Percentiles rank a stretch among this genome's conserved stretches.
Conservation (phyloP, 345 rosid species). For the Abelmoschus esculentus region DNA sequence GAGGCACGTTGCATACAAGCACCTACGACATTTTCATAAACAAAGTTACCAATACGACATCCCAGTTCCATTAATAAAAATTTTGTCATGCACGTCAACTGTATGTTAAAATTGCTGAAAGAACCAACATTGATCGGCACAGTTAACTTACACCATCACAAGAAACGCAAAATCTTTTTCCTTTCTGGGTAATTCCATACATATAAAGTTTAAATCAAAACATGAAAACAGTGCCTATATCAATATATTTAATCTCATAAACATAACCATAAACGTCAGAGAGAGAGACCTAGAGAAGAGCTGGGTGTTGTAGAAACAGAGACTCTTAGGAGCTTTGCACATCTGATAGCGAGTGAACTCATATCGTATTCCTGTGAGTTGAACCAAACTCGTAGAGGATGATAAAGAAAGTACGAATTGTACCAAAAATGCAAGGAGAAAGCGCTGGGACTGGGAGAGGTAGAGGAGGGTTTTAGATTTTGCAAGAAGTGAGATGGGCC, state of each 20-base stretch:
- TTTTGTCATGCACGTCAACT: not conserved
- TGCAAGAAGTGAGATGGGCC: not conserved
- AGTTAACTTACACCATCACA: not conserved
- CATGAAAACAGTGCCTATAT: not conserved
- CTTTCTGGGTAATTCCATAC: not conserved
- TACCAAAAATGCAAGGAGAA: not conserved
- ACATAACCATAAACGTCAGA: not conserved
- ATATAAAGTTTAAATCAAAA: not conserved
- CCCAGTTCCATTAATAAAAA: not conserved
- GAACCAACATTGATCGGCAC: not conserved
- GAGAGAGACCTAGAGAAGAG: conserved; percentile 28
- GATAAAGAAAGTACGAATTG: not conserved
- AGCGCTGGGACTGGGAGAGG: not conserved
- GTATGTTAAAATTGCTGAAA: conserved; percentile 13
- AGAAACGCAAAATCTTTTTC: not conserved
- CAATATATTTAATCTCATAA: not conserved
- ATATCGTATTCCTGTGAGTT: conserved; percentile 12
- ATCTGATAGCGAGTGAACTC: conserved; percentile 29
- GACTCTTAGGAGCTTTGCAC: conserved; percentile 23
- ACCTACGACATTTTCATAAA: conserved; percentile 19
- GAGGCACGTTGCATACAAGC: conserved; percentile 25
- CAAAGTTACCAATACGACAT: conserved; percentile 5
- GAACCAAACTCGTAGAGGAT: not conserved
- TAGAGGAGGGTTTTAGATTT: not conserved
- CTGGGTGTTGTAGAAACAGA: conserved; percentile 14